Evolutionary conservation across 139 green algal genomes (phyloP), one percentile per base, ranked within the genome.

Genomic region (Chlamydomonas asymmetrica): DNA sequence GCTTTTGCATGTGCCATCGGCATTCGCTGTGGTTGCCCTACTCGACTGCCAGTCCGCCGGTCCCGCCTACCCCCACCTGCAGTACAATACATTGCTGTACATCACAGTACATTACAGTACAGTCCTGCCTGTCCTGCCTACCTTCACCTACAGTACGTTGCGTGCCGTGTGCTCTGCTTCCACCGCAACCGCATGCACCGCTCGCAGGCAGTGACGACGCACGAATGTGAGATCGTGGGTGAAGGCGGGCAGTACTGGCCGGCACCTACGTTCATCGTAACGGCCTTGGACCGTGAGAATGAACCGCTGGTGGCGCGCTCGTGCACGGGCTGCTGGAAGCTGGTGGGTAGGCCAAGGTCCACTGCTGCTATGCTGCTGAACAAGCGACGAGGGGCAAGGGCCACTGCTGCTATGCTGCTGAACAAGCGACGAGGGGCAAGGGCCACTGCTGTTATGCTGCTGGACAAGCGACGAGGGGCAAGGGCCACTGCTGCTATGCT

Each of bases 311-410:
- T 93, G 23, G 94, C 85, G 57, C 94, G 94, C 69, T 91, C 78
- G 79, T 94, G 90, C 80, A 98, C 94, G 5, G 94, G 90, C 54
- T 97, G 93, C 85, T 98, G 94, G 94, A 94, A 84, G 6, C 68
- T 57, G 86, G 89, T 97, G 67, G 56, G 67, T 48, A 23, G 0
- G 54, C 66, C 62, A 23, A 69, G 94, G 39, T 71, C 83, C 65
- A 69, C 94, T 35, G 91, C 97, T 74, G 86, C 92, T 74, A 69
- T 79, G 31, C 88, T 97, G 34, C 25, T 95, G 8, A 89, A 84
- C 29, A 34, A 82, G 63, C n/a, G 89, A 83, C 31, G 91, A 39
- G 20, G 38, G 73, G 62, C 84, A 80, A 79, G 95, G 86, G 87
- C 92, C 92, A 2, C 48, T 66, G 31, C 91, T 91, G 35, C 95